A percentile compares a stretch with the other conserved stretches of the same genome.
Evolutionary conservation across 345 rosid species (phyloP).

Genomic region (Populus deltoides): DNA sequence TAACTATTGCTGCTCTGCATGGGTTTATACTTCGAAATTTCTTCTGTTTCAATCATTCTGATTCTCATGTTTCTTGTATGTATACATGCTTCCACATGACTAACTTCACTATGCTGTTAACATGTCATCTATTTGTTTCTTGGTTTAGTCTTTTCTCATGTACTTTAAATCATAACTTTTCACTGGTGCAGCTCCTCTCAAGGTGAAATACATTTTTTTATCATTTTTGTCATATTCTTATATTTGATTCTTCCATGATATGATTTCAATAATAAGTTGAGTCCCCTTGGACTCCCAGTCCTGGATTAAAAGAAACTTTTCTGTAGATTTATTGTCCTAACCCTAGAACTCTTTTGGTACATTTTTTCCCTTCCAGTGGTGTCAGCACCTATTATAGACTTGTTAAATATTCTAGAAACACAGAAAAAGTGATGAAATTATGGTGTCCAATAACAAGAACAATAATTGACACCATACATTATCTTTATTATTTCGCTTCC

Average conservation of each 20-base stretch:
- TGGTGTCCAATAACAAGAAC: neutral
- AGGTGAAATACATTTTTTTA: too few species aligned
- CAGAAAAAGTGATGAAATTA: neutral
- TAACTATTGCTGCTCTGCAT: neutral
- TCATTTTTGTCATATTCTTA: too few species aligned
- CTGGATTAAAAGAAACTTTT: neutral
- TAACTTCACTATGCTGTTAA: neutral
- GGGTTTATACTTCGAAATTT: neutral
- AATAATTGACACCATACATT: neutral
- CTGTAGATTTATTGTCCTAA: neutral
- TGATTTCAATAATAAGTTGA: neutral
- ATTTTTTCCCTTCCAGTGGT: neutral
- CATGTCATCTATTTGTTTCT: too few species aligned
- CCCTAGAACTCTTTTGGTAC: neutral
- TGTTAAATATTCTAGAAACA: neutral
- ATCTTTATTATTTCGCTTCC: neutral
- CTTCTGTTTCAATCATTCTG: neutral
- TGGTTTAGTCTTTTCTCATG: too few species aligned
- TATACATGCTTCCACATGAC: neutral
- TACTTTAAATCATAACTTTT: too few species aligned
- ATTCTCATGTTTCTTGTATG: too few species aligned
- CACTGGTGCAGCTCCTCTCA: too few species aligned
- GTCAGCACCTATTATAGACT: too few species aligned
- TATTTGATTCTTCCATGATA: neutral
- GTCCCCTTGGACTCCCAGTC: neutral